These are phyloP conservation scores for Ophiosphaerella herpotricha DNA, from an alignment of 2,329 filamentous ascomycete species.

Conservation along the genomic window DNA sequence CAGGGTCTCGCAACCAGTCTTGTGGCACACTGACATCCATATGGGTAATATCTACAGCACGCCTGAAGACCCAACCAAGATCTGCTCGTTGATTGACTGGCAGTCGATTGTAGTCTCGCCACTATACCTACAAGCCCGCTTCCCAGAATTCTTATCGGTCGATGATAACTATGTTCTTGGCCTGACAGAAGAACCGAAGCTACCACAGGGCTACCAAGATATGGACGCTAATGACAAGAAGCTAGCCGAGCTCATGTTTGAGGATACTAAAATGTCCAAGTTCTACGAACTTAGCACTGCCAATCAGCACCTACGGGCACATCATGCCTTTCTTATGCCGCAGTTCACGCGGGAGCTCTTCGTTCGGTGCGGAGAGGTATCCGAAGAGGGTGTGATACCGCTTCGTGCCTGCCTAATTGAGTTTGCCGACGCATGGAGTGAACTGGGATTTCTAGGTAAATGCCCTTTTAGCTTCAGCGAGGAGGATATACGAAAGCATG, in stretches of 20 bases:
- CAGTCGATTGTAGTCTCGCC: slow-evolving; percentile 28
- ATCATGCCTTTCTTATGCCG: slow-evolving; percentile 31
- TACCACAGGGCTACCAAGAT: slow-evolving; percentile 12
- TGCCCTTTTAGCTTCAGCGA: slow-evolving; percentile 36
- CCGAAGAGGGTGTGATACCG: slow-evolving; percentile 39
- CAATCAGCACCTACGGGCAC: slow-evolving; percentile 18
- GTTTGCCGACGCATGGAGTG: slow-evolving; percentile 33
- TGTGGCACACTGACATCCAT: slow-evolving; percentile 44
- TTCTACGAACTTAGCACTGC: slow-evolving; percentile 37
- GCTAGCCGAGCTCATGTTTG: slow-evolving; percentile 2
- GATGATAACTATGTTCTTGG: slow-evolving; percentile 18
- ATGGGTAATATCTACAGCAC: slow-evolving; percentile 45
- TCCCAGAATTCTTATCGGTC: slow-evolving; percentile 20
- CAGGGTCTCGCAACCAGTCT: slow-evolving; percentile 8
- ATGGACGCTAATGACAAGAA: slow-evolving; percentile 13
- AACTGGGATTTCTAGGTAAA: slow-evolving; percentile 22
- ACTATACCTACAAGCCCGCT: slow-evolving; percentile 21
- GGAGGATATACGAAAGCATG: slow-evolving; percentile 32
- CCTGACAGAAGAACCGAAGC: slow-evolving; percentile 2
- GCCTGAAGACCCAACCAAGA: slow-evolving; percentile 19
- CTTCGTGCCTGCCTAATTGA: slow-evolving; percentile 42
- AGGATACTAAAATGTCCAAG: slow-evolving; percentile 28
- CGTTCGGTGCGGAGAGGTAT: slow-evolving; percentile 27
- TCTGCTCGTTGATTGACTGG: slow-evolving; percentile 30
- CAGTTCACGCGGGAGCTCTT: slow-evolving; percentile 41